These are phyloP conservation scores for Mytilinidion resinicola DNA, from an alignment of 495 filamentous ascomycete genomes.

Conservation along the genomic window DNA sequence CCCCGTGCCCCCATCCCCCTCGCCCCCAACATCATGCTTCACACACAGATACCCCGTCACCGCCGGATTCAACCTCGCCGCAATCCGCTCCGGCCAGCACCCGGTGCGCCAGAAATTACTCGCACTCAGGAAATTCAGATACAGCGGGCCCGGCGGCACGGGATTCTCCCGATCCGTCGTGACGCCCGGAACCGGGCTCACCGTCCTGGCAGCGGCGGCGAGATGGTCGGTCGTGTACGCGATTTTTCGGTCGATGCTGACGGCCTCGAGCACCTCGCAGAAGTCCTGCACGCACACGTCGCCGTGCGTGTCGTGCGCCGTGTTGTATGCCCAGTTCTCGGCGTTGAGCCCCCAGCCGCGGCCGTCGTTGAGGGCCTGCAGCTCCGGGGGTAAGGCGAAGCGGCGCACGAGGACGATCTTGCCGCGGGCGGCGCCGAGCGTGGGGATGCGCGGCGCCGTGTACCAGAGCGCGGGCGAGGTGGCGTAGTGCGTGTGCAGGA, in stretches of 20 bases:
- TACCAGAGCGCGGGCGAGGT: conserved; percentile 63
- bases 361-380: conserved; percentile 48
- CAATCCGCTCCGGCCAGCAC: conserved; percentile 92
- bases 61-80: conserved; percentile 89
- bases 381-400: conserved; percentile 51
- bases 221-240: conserved; percentile 65
- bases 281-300: conserved; percentile 88
- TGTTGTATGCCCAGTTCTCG: conserved; percentile 83
- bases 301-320: conserved; percentile 64
- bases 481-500: conserved; percentile 67
- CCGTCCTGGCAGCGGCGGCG: conserved; percentile 55
- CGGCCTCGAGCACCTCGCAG: conserved; percentile 74
- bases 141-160: conserved; percentile 53
- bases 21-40: conserved; percentile 47
- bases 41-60: conserved; percentile 71
- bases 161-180: conserved; percentile 41
- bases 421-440: conserved; percentile 70
- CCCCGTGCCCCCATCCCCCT: conserved; percentile 77
- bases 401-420: conserved; percentile 82
- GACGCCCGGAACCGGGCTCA: conserved; percentile 34
- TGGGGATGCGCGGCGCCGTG: conserved; percentile 70
- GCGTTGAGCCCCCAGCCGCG: conserved; percentile 78
- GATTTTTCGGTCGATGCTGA: conserved; percentile 78
- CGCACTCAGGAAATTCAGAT: conserved; percentile 82
- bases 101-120: conserved; percentile 88